Evolutionary conservation across 164 flowering plant genomes (phyloP), one percentile per base, ranked within the genome.

Genomic region (Nelumbo lutea): DNA sequence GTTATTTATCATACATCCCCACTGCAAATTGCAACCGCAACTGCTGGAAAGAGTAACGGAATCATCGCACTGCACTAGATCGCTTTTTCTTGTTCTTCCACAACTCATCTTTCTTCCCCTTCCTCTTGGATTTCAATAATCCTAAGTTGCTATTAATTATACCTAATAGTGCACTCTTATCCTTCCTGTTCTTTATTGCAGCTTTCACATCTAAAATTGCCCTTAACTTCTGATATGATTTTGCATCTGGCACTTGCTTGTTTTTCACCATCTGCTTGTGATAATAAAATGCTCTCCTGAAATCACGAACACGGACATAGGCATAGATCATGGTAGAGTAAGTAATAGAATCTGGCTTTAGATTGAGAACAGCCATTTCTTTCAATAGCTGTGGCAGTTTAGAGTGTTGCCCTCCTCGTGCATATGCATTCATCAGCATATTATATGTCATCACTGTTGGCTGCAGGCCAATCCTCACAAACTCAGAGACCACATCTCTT

Each of bases 401-500:
- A 13, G 78, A 78, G 67, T 89, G 85, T 74, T 87, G 91, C 62
- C 95, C 96, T 74, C 97, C 98, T 57, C 97, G 81, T 50, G 95
- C 98, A 81, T 91, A 90, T 46, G 97, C 97, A 80, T 94, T 94
- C 80, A 90, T 89, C 72, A 91, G 79, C 93, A 94, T 91, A 71
- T 94, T 94, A 78, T 88, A 94, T 53, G 96, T 90, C 89, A 91
- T 82, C 61, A 94, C 86, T 10, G 92, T 87, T 62, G 96, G 95
- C 50, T 77, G 84, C 59, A 85, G 64, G 4, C 98, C 97, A 61
- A 86, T 75, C 80, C 79, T 91, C 67, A 88, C 91, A 72, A 87
- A 91, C 72, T 91, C 97, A 66, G 79, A 83, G 4, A 94, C 78
- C 53, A 89, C 93, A 71, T 94, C 98, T 68, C 96, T 84, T 48